Percentiles rank a stretch among this genome's conserved stretches.
These are phyloP conservation scores for Candida neerlandica DNA, from an alignment of 1,139 yeast genomes.

Conservation along the genomic window DNA sequence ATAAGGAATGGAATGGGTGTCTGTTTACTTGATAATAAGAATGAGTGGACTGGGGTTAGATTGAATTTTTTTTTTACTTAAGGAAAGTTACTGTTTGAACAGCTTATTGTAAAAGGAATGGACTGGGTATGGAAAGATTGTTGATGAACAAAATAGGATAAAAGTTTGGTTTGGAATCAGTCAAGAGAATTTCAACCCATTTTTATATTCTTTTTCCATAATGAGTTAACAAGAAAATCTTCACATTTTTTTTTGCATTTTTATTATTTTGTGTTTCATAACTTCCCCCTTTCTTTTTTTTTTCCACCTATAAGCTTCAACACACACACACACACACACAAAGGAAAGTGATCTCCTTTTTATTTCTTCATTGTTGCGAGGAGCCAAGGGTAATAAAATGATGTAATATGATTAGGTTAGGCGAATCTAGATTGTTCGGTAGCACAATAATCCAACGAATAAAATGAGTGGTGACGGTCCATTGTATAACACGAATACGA, in stretches of 20 bases:
- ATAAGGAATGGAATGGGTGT: constrained; percentile 3
- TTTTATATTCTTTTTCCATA: not conserved
- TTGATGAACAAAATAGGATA: constrained; percentile 3
- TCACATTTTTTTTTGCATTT: not conserved
- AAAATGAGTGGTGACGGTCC: not conserved
- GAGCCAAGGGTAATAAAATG: no score
- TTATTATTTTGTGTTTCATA: not conserved
- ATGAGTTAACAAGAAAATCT: not conserved
- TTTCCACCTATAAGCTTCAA: not conserved
- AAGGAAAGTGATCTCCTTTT: no score
- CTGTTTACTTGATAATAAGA: not conserved
- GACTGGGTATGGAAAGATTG: not conserved
- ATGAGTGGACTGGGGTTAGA: constrained; percentile 2
- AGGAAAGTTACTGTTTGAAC: not conserved
- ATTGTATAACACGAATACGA: not conserved
- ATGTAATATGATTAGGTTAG: not conserved
- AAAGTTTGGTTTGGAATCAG: not conserved
- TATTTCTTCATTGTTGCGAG: no score
- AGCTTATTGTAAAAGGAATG: constrained; percentile 1
- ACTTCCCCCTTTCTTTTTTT: not conserved
- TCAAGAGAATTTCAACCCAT: not conserved
- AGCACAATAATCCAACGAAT: not conserved
- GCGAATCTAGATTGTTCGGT: not conserved
- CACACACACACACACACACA: no score
- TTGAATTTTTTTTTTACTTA: no score